Conservation (phyloP, 1,284 basidiomycete species). For the Cryptococcus sp. region DNA sequence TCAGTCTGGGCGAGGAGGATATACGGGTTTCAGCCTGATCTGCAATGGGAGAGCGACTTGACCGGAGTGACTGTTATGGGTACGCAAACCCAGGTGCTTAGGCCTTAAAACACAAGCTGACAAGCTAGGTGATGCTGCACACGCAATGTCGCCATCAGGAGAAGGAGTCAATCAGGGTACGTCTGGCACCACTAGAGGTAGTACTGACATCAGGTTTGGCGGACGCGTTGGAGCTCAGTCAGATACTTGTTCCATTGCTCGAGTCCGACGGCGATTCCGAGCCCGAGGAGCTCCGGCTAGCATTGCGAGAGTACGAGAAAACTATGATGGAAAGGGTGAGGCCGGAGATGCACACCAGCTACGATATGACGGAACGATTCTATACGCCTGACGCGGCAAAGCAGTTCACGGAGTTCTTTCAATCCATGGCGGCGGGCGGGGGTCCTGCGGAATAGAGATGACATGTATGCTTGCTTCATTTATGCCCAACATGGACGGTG, state of each 20-base stretch:
- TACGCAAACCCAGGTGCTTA: not conserved
- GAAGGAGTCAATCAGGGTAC: slow-evolving; percentile 50
- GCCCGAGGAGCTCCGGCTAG: slow-evolving; percentile 7
- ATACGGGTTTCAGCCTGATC: slow-evolving; percentile 13
- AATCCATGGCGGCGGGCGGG: too few species aligned
- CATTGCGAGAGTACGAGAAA: slow-evolving; percentile 17
- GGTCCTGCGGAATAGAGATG: too few species aligned
- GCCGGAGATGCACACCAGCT: slow-evolving; percentile 8
- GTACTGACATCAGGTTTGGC: slow-evolving; percentile 12
- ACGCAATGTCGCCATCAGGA: slow-evolving; percentile 53
- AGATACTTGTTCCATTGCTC: slow-evolving; percentile 21
- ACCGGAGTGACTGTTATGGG: too few species aligned
- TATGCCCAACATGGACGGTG: too few species aligned
- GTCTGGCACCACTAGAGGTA: not conserved
- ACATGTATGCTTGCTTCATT: too few species aligned
- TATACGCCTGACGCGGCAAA: not conserved
- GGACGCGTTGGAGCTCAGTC: slow-evolving; percentile 36
- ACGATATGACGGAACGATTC: not conserved
- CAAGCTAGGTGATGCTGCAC: slow-evolving; percentile 51
- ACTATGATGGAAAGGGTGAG: slow-evolving; percentile 18
- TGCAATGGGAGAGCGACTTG: too few species aligned
- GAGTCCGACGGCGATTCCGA: not conserved
- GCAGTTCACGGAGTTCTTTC: too few species aligned
- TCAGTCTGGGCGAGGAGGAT: slow-evolving; percentile 23
- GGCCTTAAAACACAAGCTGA: slow-evolving; percentile 7